Base-by-base conservation (phyloP, 129 eudicot species). In the Sambucus nigra region DNA sequence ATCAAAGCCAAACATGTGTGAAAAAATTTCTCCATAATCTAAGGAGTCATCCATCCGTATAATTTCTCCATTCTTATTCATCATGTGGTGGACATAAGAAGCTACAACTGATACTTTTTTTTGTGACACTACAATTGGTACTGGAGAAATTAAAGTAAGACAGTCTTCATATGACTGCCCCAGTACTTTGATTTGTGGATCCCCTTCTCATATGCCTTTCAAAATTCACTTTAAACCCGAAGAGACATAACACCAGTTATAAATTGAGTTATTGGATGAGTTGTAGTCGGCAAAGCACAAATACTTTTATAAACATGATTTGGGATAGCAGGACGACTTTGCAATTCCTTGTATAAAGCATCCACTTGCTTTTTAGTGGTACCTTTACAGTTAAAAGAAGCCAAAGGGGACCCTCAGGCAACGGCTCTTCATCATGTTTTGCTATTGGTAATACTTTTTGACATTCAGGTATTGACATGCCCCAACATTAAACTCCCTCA, bases 201-300 rank as follows among this genome's bases (percentile, higher is more conserved):
- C n/a, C n/a, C n/a, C n/a, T n/a, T n/a, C n/a, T n/a, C n/a, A n/a
- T n/a, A n/a, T n/a, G n/a, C n/a, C n/a, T n/a, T n/a, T n/a, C n/a
- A n/a, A n/a, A n/a, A n/a, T n/a, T n/a, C n/a, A n/a, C n/a, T n/a
- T n/a, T n/a, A n/a, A 53, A 92, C 99, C 99, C 86, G 99, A 75
- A 92, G 99, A 61, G 96, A 96, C 99, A 92, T 92, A 52, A 92
- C 99, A 70, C 96, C 99, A 57, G 96, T 92, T n/a, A 94, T 49
- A 73, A 86, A 86, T 59, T 92, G 99, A 66, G 99, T 92, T 96
- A 92, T 92, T 33, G 99, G 99, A 75, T 92, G 99, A 77, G 99
- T 87, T 54, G 73, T 68, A 53, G 76, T 64, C 44, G 99, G 99
- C 44, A 92, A 71, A 15, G 94, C 99, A 27, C 86, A 91, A 20